Conservation (phyloP, 2,329 filamentous ascomycete species). For the Exophiala dermatitidis region DNA sequence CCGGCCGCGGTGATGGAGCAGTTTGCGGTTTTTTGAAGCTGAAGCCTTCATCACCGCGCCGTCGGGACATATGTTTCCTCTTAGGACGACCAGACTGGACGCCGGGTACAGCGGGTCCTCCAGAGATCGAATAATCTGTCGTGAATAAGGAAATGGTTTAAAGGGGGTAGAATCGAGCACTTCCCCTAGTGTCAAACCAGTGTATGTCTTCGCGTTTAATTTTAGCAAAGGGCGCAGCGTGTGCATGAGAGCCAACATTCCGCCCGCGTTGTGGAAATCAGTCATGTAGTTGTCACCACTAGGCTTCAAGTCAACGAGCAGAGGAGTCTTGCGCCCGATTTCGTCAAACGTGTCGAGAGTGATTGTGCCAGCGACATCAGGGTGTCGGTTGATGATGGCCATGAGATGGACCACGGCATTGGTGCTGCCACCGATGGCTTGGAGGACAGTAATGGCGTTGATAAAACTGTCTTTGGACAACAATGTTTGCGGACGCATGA, state of each 20-base stretch:
- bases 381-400: slow-evolving; percentile 50
- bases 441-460: slow-evolving; percentile 50
- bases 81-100: slow-evolving; percentile 42
- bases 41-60: slow-evolving; percentile 47
- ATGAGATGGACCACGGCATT: slow-evolving; percentile 52
- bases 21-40: slow-evolving; percentile 42
- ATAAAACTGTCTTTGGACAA: slow-evolving; percentile 51
- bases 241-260: slow-evolving; percentile 45
- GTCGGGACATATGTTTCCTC: slow-evolving; percentile 44
- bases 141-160: slow-evolving; percentile 37
- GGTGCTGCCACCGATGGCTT: slow-evolving; percentile 51
- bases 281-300: slow-evolving; percentile 50
- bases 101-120: slow-evolving; percentile 40
- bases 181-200: slow-evolving; percentile 43
- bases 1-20: slow-evolving; percentile 41
- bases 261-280: slow-evolving; percentile 49
- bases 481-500: slow-evolving; percentile 46
- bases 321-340: slow-evolving; percentile 42
- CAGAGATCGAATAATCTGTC: slow-evolving; percentile 40
- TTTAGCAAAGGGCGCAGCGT: slow-evolving; percentile 42
- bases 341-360: slow-evolving; percentile 43
- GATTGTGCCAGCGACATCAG: slow-evolving; percentile 40
- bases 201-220: slow-evolving; percentile 42
- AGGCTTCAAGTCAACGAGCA: slow-evolving; percentile 48
- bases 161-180: slow-evolving; percentile 40